phyloP scores from a whole-genome alignment of 768 basidiomycete genomes.

The Leccinum subgranulosum region DNA sequence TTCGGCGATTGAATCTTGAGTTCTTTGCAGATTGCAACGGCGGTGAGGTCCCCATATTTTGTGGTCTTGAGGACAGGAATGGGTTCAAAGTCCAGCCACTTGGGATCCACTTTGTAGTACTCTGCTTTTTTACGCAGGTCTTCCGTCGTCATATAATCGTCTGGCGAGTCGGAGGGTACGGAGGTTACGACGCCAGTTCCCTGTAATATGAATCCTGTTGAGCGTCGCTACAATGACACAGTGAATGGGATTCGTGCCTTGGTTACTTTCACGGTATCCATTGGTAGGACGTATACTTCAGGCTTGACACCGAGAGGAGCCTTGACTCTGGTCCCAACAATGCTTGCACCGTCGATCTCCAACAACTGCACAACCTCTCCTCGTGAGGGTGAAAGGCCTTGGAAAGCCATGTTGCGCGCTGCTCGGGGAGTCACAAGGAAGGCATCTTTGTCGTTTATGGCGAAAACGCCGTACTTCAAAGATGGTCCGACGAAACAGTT shows the following conservation, averaged over 20 bases:
- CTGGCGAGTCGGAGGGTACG: slow-evolving; percentile 97
- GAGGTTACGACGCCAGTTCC: slow-evolving; percentile 99
- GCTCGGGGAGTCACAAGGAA: slow-evolving; percentile 87
- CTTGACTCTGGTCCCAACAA: slow-evolving; percentile 87
- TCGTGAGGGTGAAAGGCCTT: slow-evolving; percentile 72
- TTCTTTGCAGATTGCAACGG: slow-evolving; percentile 77
- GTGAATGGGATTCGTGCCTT: slow-evolving; percentile 49
- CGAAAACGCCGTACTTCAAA: slow-evolving; percentile 91
- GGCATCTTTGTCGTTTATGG: slow-evolving; percentile 81
- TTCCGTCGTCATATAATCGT: slow-evolving; percentile 86
- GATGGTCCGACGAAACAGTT: slow-evolving; percentile 93
- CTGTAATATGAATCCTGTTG: slow-evolving; percentile 34
- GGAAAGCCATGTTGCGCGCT: slow-evolving; percentile 97
- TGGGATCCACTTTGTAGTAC: slow-evolving; percentile 90
- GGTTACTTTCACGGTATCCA: slow-evolving; percentile 96
- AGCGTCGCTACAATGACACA: neutral
- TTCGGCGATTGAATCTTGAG: slow-evolving; percentile 95
- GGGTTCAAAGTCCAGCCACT: slow-evolving; percentile 83
- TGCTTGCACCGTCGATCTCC: slow-evolving; percentile 73
- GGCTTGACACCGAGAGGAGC: slow-evolving; percentile 81
- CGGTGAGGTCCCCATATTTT: slow-evolving; percentile 89
- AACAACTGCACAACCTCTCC: slow-evolving; percentile 72
- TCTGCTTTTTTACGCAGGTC: slow-evolving; percentile 96
- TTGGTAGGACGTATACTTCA: slow-evolving; percentile 95
- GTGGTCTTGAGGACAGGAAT: slow-evolving; percentile 86